Evolutionary conservation across 2,329 filamentous ascomycete genomes (phyloP).

Genomic region (Chrysoporthe cubensis): DNA sequence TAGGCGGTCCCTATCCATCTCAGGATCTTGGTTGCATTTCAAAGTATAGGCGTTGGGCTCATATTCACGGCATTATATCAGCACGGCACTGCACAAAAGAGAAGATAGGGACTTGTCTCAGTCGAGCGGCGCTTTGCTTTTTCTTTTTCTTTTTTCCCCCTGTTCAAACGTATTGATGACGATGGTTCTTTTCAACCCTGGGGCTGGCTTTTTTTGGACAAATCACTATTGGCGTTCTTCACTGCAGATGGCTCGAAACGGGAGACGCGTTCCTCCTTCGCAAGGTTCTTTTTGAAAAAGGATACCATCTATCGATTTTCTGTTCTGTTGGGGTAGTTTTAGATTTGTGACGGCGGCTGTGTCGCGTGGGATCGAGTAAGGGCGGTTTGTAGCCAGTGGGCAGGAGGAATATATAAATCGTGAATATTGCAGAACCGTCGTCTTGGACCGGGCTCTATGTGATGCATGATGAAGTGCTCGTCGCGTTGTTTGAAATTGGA

Average conservation of each 20-base stretch:
- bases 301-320: conserved; percentile 5
- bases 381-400: not conserved
- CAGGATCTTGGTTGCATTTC: conserved; percentile 1
- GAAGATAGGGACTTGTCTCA: conserved; percentile 2
- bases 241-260: not conserved
- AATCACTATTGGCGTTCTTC: not conserved
- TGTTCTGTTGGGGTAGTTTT: not conserved
- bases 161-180: conserved; percentile 14
- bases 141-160: not conserved
- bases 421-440: not conserved
- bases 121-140: not conserved
- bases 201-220: conserved; percentile 4
- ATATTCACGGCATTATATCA: conserved; percentile 9
- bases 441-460: not conserved
- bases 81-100: conserved; percentile 13
- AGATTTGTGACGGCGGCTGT: not conserved
- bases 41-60: not conserved
- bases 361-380: not conserved
- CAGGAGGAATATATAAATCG: not conserved
- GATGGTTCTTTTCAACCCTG: conserved; percentile 2
- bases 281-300: not conserved
- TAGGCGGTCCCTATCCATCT: not conserved
- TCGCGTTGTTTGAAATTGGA: not conserved
- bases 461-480: not conserved
- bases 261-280: not conserved